Evolutionary conservation across 768 basidiomycete species (phyloP), one percentile per base, ranked within the genome.

Genomic region (Pisolithus marmoratus): DNA sequence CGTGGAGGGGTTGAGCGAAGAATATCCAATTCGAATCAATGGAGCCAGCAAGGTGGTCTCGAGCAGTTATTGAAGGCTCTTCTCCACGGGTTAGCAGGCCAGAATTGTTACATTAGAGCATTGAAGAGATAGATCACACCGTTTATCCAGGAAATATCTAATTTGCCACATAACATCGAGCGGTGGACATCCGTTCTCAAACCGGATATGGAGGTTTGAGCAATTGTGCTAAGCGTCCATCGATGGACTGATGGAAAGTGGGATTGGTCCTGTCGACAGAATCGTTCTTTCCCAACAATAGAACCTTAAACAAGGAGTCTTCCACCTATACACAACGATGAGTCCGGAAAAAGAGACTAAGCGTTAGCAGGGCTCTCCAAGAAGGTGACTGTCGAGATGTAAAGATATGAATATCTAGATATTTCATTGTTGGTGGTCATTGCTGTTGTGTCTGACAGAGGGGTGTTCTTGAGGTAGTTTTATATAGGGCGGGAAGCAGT

Each of bases 141-240:
- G 1, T 22, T 8, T 34, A 27, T 23, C 7, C 23, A 45, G 43
- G 22, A 23, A 45, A 9, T 11, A 45, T 9, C 43, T 19, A 8
- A 11, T 26, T 24, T 45, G n/a, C 43, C 43, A 27, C 14, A 14
- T 15, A 27, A 17, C 22, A 26, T 45, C 43, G 54, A 62, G 23
- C 66, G 72, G 42, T 74, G 73, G 74, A 56, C 63, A 3, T 62
- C 70, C 0, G 63, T 70, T 14, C 64, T 76, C 15, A 70, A 68
- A 49, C 60, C 75, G 15, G 4, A 64, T 68, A 48, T 75, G 73
- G 72, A 54, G 52, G 19, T 73, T 77, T 50, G 51, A 56, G 9
- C 50, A 36, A 6, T 37, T 72, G 22, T 65, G 69, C 8, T 20
- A 54, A n/a, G 54, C 56, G 5, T n/a, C n/a, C n/a, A n/a, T n/a